Evolutionary conservation across 805 yeast species (phyloP).

Genomic region (Metschnikowia vanudenii): DNA sequence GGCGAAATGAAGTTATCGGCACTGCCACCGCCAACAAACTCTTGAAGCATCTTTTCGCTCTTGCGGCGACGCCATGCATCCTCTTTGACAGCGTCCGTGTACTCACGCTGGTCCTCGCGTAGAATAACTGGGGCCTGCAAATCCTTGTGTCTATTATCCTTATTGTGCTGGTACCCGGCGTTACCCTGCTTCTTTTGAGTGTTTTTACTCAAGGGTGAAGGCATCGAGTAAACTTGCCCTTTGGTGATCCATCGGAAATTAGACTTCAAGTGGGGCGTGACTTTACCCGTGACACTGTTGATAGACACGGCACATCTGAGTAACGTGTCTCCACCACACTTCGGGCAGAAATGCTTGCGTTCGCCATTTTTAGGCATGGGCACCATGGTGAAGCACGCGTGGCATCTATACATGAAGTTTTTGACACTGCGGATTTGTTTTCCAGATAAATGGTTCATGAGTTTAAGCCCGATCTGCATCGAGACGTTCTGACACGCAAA

Average conservation of each 20-base stretch:
- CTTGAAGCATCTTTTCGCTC: constrained; percentile 79
- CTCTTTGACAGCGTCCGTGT: constrained; percentile 79
- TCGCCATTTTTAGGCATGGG: constrained; percentile 76
- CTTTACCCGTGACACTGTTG: constrained; percentile 70
- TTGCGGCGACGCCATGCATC: constrained; percentile 85
- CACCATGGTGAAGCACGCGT: constrained; percentile 86
- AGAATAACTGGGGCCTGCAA: constrained; percentile 53
- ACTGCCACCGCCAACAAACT: constrained; percentile 94
- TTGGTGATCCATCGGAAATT: constrained; percentile 92
- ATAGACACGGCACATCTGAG: constrained; percentile 89
- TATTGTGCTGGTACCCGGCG: constrained; percentile 74
- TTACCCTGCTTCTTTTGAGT: constrained; percentile 72
- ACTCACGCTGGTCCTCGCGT: constrained; percentile 94
- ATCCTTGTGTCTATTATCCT: constrained; percentile 52
- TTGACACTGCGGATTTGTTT: constrained; percentile 79
- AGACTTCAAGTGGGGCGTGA: constrained; percentile 83
- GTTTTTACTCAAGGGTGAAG: constrained; percentile 84
- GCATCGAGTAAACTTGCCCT: constrained; percentile 77
- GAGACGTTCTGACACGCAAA: constrained; percentile 97
- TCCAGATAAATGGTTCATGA: constrained; percentile 84
- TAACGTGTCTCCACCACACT: constrained; percentile 92
- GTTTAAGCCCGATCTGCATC: constrained; percentile 81
- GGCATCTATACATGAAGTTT: constrained; percentile 94
- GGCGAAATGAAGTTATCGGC: constrained; percentile 88
- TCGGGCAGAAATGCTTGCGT: constrained; percentile 86